Conservation (phyloP, 495 filamentous ascomycete species). For the Chaetomium fimeti region DNA sequence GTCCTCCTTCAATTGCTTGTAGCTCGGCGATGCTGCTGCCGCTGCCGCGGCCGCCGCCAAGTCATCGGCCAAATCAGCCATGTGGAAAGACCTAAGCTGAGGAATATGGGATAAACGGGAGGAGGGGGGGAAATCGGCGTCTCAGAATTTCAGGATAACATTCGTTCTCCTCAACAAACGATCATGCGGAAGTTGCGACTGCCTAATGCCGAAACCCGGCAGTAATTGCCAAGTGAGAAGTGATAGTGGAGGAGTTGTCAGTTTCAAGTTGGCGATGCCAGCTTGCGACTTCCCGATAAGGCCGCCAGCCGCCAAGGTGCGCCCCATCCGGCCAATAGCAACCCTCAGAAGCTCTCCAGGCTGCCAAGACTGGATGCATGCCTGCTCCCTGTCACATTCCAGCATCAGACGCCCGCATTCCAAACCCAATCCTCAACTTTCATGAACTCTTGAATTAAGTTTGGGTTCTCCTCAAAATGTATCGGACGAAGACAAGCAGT, state of each 20-base stretch:
- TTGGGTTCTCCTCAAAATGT: not conserved
- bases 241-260: slow-evolving; percentile 22
- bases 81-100: slow-evolving; percentile 17
- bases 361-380: slow-evolving; percentile 15
- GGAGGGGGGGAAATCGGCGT: not conserved
- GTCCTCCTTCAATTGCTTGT: slow-evolving; percentile 89
- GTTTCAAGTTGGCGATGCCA: slow-evolving; percentile 26
- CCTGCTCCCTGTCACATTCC: slow-evolving; percentile 9
- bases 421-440: slow-evolving; percentile 1
- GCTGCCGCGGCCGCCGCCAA: slow-evolving; percentile 27
- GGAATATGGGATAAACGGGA: not conserved
- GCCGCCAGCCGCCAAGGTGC: slow-evolving; percentile 20
- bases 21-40: slow-evolving; percentile 48
- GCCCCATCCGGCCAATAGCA: slow-evolving; percentile 23
- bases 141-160: slow-evolving; percentile 15
- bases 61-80: slow-evolving; percentile 29
- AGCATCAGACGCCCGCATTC: slow-evolving; percentile 5
- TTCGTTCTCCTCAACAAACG: slow-evolving; percentile 9
- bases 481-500: not conserved
- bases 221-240: slow-evolving; percentile 16
- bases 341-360: slow-evolving; percentile 5
- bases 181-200: not conserved
- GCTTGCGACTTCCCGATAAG: slow-evolving; percentile 20
- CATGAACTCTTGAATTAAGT: not conserved
- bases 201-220: not conserved